Evolutionary conservation across 139 green algal genomes (phyloP).

Genomic region (Micromonas pusilla): DNA sequence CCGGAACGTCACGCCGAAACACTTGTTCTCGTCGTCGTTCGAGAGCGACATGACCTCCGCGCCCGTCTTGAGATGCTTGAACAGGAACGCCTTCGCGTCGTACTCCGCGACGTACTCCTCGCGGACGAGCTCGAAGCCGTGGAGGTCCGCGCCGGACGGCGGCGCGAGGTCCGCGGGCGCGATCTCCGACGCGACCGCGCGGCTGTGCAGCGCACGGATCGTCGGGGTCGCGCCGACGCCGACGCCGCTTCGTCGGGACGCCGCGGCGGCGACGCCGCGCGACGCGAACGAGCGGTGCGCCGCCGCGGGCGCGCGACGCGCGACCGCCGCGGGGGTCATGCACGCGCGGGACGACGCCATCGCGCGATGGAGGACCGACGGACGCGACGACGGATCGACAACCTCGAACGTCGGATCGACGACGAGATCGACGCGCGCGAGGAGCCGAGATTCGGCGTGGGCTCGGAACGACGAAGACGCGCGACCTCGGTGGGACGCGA

Average conservation of each 20-base stretch:
- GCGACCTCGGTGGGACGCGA: too few species aligned
- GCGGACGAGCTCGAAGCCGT: slow-evolving; percentile 43
- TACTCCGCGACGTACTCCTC: slow-evolving; percentile 43
- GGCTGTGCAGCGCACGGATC: neutral
- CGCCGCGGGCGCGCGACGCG: too few species aligned
- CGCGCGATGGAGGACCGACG: too few species aligned
- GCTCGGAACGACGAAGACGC: too few species aligned
- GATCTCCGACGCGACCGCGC: neutral
- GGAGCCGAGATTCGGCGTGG: too few species aligned
- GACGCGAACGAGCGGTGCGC: neutral
- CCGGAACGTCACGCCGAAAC: slow-evolving; percentile 90
- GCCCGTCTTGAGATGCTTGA: slow-evolving; percentile 70
- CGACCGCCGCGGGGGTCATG: too few species aligned
- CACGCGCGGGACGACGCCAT: too few species aligned
- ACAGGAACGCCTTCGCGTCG: slow-evolving; percentile 45
- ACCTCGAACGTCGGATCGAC: too few species aligned
- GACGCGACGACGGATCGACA: too few species aligned
- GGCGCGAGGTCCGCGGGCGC: neutral
- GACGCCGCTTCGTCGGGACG: neutral
- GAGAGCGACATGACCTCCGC: slow-evolving; percentile 89
- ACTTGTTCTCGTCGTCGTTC: slow-evolving; percentile 98
- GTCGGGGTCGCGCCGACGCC: neutral
- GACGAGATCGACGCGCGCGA: too few species aligned
- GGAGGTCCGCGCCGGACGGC: slow-evolving; percentile 16
- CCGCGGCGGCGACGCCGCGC: neutral